A percentile compares a stretch with the other conserved stretches of the same genome.
Evolutionary conservation across 23 red algal species (phyloP).

Genomic region (Gracilaria domingensis): DNA sequence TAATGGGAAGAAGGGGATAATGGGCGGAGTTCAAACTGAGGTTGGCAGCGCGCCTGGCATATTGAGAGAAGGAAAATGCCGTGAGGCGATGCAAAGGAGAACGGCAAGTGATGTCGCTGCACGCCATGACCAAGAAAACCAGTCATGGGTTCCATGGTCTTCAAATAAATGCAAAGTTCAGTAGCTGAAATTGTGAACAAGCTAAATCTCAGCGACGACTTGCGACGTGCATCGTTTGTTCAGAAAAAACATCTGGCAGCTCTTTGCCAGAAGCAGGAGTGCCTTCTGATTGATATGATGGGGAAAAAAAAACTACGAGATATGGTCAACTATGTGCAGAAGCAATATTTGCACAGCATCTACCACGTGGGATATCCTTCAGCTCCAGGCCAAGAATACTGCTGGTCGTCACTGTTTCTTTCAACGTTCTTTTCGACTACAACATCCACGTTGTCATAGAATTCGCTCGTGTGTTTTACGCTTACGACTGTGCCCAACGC

Average conservation of each 20-base stretch:
- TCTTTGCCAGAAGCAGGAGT: background rate
- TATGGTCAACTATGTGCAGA: background rate
- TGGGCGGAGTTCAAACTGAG: background rate
- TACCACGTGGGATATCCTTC: slow-evolving; percentile 25
- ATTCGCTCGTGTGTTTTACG: slow-evolving; percentile 49
- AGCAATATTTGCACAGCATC: background rate
- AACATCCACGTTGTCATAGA: slow-evolving; percentile 12
- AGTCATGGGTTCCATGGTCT: background rate
- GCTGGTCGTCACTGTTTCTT: background rate
- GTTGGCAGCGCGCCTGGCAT: background rate
- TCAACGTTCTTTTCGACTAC: background rate
- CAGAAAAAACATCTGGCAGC: too few species aligned
- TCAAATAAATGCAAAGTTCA: background rate
- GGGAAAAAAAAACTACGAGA: background rate
- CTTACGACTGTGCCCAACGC: slow-evolving; percentile 28
- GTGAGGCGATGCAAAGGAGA: background rate
- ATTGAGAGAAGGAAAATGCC: background rate
- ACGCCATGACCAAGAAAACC: background rate
- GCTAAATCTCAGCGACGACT: background rate
- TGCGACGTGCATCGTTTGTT: background rate
- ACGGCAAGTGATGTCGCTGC: background rate
- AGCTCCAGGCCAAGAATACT: slow-evolving; percentile 4
- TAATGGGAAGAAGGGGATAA: background rate
- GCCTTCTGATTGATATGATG: background rate
- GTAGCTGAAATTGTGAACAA: background rate